These are phyloP conservation scores for Xanthoconium separans DNA, from an alignment of 1,284 basidiomycete genomes.

Conservation along the genomic window DNA sequence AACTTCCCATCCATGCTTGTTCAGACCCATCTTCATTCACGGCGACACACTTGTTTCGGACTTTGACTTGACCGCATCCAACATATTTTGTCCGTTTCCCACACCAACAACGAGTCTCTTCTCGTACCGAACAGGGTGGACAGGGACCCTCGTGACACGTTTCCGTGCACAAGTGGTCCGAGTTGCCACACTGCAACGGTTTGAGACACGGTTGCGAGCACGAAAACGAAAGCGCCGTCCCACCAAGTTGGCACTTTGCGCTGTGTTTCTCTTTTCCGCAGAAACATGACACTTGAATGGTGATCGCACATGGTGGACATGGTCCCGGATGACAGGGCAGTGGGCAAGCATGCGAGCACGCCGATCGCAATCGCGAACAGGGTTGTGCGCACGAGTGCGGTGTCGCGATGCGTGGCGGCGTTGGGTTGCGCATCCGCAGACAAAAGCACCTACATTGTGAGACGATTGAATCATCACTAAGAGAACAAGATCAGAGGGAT, in stretches of 20 bases:
- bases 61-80: slow-evolving; percentile 61
- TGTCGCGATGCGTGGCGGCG: slow-evolving; percentile 64
- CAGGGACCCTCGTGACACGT: slow-evolving; percentile 78
- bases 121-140: slow-evolving; percentile 55
- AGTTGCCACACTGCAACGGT: slow-evolving; percentile 60
- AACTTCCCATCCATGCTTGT: slow-evolving; percentile 66
- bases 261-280: slow-evolving; percentile 62
- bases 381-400: slow-evolving; percentile 85
- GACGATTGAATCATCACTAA: not conserved
- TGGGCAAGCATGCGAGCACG: slow-evolving; percentile 71
- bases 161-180: slow-evolving; percentile 55
- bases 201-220: slow-evolving; percentile 69
- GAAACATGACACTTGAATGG: slow-evolving; percentile 57
- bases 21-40: slow-evolving; percentile 28
- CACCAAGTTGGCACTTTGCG: slow-evolving; percentile 60
- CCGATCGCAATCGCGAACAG: slow-evolving; percentile 69
- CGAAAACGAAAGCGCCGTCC: slow-evolving; percentile 15
- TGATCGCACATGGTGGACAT: slow-evolving; percentile 70
- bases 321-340: slow-evolving; percentile 73
- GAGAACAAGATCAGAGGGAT: not conserved
- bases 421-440: slow-evolving; percentile 68
- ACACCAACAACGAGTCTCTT: slow-evolving; percentile 72
- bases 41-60: slow-evolving; percentile 17
- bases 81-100: slow-evolving; percentile 64
- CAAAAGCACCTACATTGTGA: slow-evolving; percentile 73